Percentiles rank a stretch among this genome's conserved stretches.
Evolutionary conservation across 352 stramenopile species (phyloP).

Genomic region (Pelagophyceae sp.): DNA sequence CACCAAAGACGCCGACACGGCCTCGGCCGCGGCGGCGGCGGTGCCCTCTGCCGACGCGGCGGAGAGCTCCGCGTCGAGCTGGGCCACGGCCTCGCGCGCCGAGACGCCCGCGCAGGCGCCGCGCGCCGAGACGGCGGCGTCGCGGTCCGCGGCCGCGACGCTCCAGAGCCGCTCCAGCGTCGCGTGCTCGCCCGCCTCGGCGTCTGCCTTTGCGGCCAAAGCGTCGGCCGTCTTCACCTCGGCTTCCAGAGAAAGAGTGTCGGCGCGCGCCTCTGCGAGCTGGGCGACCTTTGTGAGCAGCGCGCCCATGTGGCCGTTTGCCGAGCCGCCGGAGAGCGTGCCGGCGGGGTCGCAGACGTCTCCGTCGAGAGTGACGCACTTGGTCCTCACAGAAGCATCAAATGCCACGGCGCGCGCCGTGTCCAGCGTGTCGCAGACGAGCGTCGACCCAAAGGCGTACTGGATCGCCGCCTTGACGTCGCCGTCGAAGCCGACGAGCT

Average conservation of each 20-base stretch:
- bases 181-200: not conserved
- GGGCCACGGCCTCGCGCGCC: not conserved
- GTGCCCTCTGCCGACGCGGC: not conserved
- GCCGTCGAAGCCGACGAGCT: constrained; percentile 90
- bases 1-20: constrained; percentile 31
- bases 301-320: constrained; percentile 47
- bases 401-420: constrained; percentile 71
- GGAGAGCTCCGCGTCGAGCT: not conserved
- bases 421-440: constrained; percentile 92
- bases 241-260: not conserved
- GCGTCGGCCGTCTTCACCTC: not conserved
- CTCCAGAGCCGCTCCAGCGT: not conserved
- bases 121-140: not conserved
- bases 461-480: constrained; percentile 88
- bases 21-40: not conserved
- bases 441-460: constrained; percentile 94
- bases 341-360: constrained; percentile 95
- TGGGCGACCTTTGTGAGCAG: constrained; percentile 49
- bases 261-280: constrained; percentile 37
- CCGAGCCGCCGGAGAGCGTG: constrained; percentile 71
- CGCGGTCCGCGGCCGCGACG: not conserved
- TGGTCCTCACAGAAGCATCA: constrained; percentile 71
- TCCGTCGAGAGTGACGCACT: constrained; percentile 92
- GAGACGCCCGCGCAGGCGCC: not conserved
- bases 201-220: not conserved